Evolutionary conservation across 2,329 filamentous ascomycete species (phyloP).

Genomic region (Fusarium sp.): DNA sequence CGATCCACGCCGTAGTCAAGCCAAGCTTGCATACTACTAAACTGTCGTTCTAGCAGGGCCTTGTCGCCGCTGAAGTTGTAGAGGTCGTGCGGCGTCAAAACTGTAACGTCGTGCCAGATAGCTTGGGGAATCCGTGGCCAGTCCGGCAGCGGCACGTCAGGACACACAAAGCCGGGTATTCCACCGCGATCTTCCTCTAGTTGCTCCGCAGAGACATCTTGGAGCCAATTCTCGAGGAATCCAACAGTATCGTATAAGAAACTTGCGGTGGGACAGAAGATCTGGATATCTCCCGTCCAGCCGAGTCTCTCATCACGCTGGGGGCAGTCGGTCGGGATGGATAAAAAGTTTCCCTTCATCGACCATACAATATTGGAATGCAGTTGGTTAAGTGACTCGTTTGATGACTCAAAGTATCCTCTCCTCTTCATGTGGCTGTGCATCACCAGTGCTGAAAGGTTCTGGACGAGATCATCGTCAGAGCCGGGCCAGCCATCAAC

Average conservation of each 20-base stretch:
- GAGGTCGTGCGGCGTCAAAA: conserved; percentile 51
- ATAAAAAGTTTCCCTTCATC: neutral
- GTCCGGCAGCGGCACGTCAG: neutral
- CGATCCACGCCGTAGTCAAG: conserved; percentile 45
- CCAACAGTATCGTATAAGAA: conserved; percentile 24
- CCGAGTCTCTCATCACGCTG: neutral
- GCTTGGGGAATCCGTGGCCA: conserved; percentile 35
- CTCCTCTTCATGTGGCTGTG: neutral
- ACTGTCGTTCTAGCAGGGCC: conserved; percentile 49
- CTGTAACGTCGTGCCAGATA: conserved; percentile 54
- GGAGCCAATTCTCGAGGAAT: conserved; percentile 55
- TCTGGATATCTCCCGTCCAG: neutral
- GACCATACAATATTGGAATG: neutral
- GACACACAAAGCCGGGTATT: neutral
- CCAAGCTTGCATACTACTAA: conserved; percentile 50
- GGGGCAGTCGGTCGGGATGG: neutral
- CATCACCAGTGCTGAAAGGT: neutral
- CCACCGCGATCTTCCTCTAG: neutral
- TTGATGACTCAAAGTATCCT: neutral
- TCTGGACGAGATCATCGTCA: neutral
- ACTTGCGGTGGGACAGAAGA: neutral
- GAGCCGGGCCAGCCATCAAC: conserved; percentile 51
- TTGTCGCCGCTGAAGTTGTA: conserved; percentile 51
- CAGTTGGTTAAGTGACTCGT: neutral
- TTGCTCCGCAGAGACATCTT: conserved; percentile 3